Conservation (phyloP, 2,329 filamentous ascomycete genomes). For the Neopestalotiopsis sp. region DNA sequence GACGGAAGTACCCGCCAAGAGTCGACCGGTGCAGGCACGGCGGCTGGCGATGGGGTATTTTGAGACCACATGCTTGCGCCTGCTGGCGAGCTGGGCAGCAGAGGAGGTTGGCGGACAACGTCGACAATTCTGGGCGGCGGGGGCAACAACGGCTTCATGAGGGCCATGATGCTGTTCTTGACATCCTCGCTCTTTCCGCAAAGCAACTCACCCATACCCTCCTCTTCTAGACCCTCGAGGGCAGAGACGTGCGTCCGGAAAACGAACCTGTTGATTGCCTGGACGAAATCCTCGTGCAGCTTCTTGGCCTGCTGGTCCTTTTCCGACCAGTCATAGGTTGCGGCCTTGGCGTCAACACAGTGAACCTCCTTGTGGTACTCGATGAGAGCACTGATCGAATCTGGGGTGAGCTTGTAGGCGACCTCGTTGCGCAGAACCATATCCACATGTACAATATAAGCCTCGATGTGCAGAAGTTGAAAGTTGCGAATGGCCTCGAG, state of each 20-base stretch:
- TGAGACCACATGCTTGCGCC: constrained; percentile 83
- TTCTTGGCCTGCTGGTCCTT: constrained; percentile 97
- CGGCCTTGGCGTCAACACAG: constrained; percentile 87
- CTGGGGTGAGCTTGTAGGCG: constrained; percentile 94
- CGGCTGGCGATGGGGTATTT: constrained; percentile 65
- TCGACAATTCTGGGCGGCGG: constrained; percentile 89
- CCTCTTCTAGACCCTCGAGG: constrained; percentile 94
- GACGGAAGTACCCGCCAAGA: constrained; percentile 92
- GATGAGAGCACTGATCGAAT: constrained; percentile 91
- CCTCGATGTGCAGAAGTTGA: constrained; percentile 90
- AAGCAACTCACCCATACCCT: constrained; percentile 91
- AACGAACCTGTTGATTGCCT: constrained; percentile 96
- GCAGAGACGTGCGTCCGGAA: constrained; percentile 88
- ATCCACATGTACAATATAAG: constrained; percentile 98
- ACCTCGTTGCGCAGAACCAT: constrained; percentile 98
- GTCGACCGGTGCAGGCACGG: constrained; percentile 75
- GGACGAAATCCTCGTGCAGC: constrained; percentile 94
- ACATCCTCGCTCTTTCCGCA: constrained; percentile 92
- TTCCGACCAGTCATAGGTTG: constrained; percentile 92
- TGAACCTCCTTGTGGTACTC: constrained; percentile 97
- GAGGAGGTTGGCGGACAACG: constrained; percentile 82
- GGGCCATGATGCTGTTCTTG: constrained; percentile 81
- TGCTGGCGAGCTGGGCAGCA: constrained; percentile 82
- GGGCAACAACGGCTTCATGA: constrained; percentile 88
- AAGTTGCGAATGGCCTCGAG: constrained; percentile 91